phyloP scores from a whole-genome alignment of 2,329 filamentous ascomycete species.

The Ophiostoma montium region DNA sequence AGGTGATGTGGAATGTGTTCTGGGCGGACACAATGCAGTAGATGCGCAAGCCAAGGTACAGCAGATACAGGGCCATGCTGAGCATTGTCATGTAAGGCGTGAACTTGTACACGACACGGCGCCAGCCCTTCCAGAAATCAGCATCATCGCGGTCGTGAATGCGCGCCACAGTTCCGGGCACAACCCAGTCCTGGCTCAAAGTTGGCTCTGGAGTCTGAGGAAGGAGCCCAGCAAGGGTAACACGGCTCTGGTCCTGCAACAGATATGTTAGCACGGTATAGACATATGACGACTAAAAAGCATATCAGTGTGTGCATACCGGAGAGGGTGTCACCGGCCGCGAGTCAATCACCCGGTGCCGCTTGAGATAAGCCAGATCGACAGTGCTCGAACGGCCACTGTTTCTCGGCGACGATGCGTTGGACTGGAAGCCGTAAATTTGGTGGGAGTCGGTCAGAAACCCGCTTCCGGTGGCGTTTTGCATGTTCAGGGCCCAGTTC shows the following conservation, averaged over 20 bases:
- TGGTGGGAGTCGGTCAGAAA: conserved; percentile 11
- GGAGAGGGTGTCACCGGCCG: conserved; percentile 6
- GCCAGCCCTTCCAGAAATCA: conserved; percentile 32
- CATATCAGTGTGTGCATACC: background rate
- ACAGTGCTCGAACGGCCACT: conserved; percentile 10
- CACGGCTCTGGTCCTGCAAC: conserved; percentile 27
- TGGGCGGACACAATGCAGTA: conserved; percentile 39
- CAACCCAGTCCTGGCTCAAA: conserved; percentile 21
- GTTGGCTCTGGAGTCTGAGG: conserved; percentile 18
- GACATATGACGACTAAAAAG: too few relatives aligned
- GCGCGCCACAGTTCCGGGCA: conserved; percentile 22
- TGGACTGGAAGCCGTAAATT: conserved; percentile 9
- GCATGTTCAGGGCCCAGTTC: conserved; percentile 5
- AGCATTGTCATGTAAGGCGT: conserved; percentile 26
- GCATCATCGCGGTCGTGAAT: conserved; percentile 30
- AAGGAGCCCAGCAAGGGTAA: conserved; percentile 27
- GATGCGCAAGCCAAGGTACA: conserved; percentile 37
- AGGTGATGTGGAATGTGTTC: conserved; percentile 24
- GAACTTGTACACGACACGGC: conserved; percentile 24
- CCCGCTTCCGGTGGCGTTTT: conserved; percentile 5
- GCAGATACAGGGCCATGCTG: conserved; percentile 28
- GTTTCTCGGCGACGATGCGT: conserved; percentile 11
- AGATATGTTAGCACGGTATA: background rate
- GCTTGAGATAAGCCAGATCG: conserved; percentile 11
- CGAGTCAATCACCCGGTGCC: conserved; percentile 9